Conservation (phyloP, 768 basidiomycete genomes). For the Cantharellus cinnabarinus region DNA sequence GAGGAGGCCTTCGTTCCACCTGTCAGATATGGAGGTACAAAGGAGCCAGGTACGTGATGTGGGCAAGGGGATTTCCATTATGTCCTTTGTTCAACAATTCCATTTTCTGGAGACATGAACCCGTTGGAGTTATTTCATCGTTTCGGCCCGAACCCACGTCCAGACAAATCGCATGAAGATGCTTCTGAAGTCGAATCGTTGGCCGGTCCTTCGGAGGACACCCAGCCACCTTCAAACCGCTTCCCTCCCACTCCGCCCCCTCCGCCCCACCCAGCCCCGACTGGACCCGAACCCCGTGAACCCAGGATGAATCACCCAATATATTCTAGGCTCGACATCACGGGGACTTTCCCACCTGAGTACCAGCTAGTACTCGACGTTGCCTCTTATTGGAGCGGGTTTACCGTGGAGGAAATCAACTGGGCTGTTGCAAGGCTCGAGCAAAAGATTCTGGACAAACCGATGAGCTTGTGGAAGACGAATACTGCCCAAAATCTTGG, state of each 20-base stretch:
- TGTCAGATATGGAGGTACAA: neutral
- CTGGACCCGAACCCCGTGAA: constrained; percentile 14
- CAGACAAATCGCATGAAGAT: neutral
- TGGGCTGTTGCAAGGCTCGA: no score
- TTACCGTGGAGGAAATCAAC: constrained; percentile 23
- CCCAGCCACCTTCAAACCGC: constrained; percentile 4
- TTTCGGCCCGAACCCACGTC: neutral
- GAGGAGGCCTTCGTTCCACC: constrained; percentile 25
- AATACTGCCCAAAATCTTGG: no score
- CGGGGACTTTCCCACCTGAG: constrained; percentile 34
- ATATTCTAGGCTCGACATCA: constrained; percentile 44
- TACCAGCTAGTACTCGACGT: constrained; percentile 30
- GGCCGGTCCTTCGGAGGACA: neutral
- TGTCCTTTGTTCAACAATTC: neutral
- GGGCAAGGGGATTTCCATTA: constrained; percentile 9
- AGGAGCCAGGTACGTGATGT: constrained; percentile 15
- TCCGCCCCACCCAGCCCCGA: constrained; percentile 25
- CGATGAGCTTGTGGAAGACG: no score
- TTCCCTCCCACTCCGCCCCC: constrained; percentile 1
- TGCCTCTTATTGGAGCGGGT: constrained; percentile 36
- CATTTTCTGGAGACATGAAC: neutral
- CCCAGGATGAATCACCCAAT: constrained; percentile 26
- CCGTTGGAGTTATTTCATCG: neutral
- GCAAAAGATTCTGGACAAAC: no score
- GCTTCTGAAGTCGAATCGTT: neutral